Base-by-base conservation (phyloP, 2,329 filamentous ascomycete species). In the Aspergillus udagawae region DNA sequence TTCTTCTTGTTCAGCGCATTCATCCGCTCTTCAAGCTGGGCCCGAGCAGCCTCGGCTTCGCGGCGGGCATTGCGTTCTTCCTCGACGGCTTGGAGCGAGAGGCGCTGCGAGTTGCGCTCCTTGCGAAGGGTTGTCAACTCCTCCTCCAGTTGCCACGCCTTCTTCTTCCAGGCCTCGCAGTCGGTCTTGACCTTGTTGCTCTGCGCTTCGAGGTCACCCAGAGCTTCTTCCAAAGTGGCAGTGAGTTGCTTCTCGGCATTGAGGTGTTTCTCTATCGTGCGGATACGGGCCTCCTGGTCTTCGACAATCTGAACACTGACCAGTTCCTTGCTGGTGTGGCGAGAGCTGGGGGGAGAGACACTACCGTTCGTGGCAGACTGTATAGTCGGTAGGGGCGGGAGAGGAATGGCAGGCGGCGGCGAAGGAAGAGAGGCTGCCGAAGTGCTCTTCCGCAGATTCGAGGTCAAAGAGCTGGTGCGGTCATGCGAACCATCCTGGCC, bases 171-270 rank as follows among this genome's bases (percentile, higher is more conserved):
- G 32, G 83, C 85, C 53, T 97, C 94, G 73, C 91, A 88, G 74
- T 99, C 94, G 2, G 86, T 80, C 80, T 95, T 96, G 74, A 93
- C 87, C 80, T 93, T 93, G 75, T 93, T 95, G 68, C 90, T 92
- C 66, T 95, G 92, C 55, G 86, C 85, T 77, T 99, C 94, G 41
- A 99, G 85, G 68, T 99, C 94, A 2, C 91, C 93, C 29, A 99
- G 85, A 6, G 94, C 94, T 76, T 97, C 93, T 74, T 99, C 94
- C 42, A 99, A 83, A 2, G 93, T 97, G 50, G 91, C 88, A 0
- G 93, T 99, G 58, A 99, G 86, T 74, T 97, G 93, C 73, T 96
- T 96, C 80, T 99, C 94, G 3, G 94, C 94, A 63, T 90, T 89
- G 25, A 99, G 83, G 70, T 97, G 92, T 80, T 97, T 97, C 80